Evolutionary conservation across 768 basidiomycete species (phyloP).

Genomic region (Tephrocybe rancida): DNA sequence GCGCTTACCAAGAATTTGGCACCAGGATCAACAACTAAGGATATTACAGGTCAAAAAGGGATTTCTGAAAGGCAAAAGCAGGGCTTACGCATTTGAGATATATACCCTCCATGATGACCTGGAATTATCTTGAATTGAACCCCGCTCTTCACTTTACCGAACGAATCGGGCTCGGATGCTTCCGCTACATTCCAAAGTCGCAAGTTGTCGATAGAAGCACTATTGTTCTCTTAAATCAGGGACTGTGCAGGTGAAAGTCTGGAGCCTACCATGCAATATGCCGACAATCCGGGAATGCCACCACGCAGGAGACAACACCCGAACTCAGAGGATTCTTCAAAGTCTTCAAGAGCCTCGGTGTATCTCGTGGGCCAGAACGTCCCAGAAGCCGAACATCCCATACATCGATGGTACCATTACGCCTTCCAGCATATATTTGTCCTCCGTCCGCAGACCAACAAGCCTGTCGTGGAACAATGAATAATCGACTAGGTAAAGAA

Average conservation of each 20-base stretch:
- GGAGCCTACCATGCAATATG: slow-evolving; percentile 86
- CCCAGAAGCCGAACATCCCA: slow-evolving; percentile 93
- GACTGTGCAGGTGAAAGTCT: not conserved
- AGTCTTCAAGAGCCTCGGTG: slow-evolving; percentile 81
- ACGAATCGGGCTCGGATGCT: slow-evolving; percentile 66
- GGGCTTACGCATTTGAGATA: slow-evolving; percentile 88
- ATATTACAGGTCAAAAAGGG: slow-evolving; percentile 18
- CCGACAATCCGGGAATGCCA: slow-evolving; percentile 88
- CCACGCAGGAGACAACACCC: slow-evolving; percentile 90
- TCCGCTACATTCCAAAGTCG: slow-evolving; percentile 92
- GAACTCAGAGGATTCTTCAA: slow-evolving; percentile 87
- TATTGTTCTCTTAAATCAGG: slow-evolving; percentile 26
- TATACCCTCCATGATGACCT: slow-evolving; percentile 93
- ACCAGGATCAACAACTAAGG: slow-evolving; percentile 81
- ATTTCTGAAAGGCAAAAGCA: not conserved
- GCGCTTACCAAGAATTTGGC: slow-evolving; percentile 87
- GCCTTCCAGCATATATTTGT: slow-evolving; percentile 88
- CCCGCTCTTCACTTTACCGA: slow-evolving; percentile 62
- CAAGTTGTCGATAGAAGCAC: slow-evolving; percentile 91
- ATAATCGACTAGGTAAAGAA: not conserved
- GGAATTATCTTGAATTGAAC: slow-evolving; percentile 94
- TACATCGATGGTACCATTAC: slow-evolving; percentile 89
- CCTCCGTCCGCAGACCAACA: slow-evolving; percentile 91
- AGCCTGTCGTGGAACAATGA: slow-evolving; percentile 52
- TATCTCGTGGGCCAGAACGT: slow-evolving; percentile 54